These are phyloP conservation scores for Backusella mclennaniae DNA, from an alignment of 192 early-diverging fungal species.

Conservation along the genomic window DNA sequence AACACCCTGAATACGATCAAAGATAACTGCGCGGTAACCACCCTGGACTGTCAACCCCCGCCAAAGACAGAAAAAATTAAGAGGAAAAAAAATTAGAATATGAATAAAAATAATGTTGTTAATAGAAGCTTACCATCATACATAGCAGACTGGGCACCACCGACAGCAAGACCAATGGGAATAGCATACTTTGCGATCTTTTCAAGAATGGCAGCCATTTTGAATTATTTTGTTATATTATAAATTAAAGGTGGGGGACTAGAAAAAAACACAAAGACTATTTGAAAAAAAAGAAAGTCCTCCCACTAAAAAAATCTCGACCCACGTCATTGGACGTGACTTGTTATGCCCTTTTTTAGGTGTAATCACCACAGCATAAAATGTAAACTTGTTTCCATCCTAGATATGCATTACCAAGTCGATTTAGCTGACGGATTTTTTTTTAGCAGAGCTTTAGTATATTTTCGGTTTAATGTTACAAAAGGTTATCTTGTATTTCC, in stretches of 20 bases:
- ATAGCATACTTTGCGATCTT: conserved; percentile 79
- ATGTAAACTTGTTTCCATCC: too few relatives aligned
- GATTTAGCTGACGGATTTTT: too few relatives aligned
- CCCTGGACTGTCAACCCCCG: conserved; percentile 75
- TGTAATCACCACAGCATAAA: too few relatives aligned
- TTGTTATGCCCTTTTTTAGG: background rate
- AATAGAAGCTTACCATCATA: conserved; percentile 77
- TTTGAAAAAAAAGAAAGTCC: background rate
- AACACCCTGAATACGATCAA: conserved; percentile 93
- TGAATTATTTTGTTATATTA: background rate
- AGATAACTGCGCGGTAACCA: conserved; percentile 95
- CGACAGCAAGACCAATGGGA: conserved; percentile 67
- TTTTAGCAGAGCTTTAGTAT: too few relatives aligned
- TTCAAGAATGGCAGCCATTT: conserved; percentile 56
- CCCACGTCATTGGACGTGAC: conserved; percentile 16
- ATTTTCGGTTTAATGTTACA: too few relatives aligned
- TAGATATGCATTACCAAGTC: too few relatives aligned
- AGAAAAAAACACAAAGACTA: background rate
- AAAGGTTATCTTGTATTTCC: too few relatives aligned
- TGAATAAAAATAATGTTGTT: background rate
- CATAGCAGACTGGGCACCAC: conserved; percentile 79
- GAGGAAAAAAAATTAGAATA: background rate
- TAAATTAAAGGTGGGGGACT: conserved; percentile 5
- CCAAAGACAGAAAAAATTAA: background rate
- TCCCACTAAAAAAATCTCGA: background rate